phyloP scores from a whole-genome alignment of 306 rosid genomes.

The Quercus glauca region DNA sequence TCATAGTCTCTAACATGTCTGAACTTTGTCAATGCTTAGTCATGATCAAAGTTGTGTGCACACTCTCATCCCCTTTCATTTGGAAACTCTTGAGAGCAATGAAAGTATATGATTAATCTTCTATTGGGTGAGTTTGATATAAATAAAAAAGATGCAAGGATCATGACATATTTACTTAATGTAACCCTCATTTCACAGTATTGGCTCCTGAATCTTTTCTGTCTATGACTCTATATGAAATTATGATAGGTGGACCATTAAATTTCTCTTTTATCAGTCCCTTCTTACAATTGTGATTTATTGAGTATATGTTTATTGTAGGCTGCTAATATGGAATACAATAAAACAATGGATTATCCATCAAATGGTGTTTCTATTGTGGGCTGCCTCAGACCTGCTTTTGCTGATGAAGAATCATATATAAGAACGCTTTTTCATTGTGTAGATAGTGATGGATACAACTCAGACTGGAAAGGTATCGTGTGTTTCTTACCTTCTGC shows the following conservation, averaged over 20 bases:
- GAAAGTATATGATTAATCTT: neutral
- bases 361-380: conserved; percentile 85
- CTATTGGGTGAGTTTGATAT: neutral
- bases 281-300: conserved; percentile 21
- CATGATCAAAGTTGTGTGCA: neutral
- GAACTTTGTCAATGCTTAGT: neutral
- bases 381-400: conserved; percentile 82
- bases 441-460: conserved; percentile 55
- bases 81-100: neutral
- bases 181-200: neutral
- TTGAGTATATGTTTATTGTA: conserved; percentile 33
- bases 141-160: neutral
- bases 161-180: neutral
- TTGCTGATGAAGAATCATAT: conserved; percentile 68
- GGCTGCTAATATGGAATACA: conserved; percentile 55
- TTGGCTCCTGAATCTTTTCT: neutral
- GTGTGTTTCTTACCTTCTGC: neutral
- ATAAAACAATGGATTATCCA: conserved; percentile 67
- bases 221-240: neutral
- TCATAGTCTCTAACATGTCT: neutral
- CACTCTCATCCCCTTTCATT: neutral
- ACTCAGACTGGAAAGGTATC: conserved; percentile 66
- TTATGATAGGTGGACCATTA: neutral
- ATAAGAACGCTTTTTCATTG: conserved; percentile 48
- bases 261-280: neutral